A percentile compares a stretch with the other conserved stretches of the same genome.
These are phyloP conservation scores for Paragyromitra xinjiangensis DNA, from an alignment of 495 filamentous ascomycete genomes.

Conservation along the genomic window DNA sequence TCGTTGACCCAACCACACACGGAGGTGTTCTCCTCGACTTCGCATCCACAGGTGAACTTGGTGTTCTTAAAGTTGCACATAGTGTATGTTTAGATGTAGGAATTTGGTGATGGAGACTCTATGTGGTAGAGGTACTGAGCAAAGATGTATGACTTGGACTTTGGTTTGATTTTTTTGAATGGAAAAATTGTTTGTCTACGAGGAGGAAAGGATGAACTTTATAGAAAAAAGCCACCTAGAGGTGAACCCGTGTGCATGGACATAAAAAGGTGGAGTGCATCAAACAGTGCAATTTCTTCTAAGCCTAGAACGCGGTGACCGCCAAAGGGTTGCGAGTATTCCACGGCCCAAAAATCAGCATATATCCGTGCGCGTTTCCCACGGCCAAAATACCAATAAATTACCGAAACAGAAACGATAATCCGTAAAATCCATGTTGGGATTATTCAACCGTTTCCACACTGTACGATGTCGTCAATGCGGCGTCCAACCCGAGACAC, in stretches of 20 bases:
- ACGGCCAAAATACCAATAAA: constrained; percentile 23
- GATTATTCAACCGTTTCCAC: constrained; percentile 31
- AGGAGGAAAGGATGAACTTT: constrained; percentile 46
- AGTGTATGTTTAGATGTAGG: background rate
- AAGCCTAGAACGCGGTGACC: constrained; percentile 7
- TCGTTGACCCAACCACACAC: constrained; percentile 50
- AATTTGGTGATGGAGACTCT: constrained; percentile 1
- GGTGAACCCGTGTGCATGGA: constrained; percentile 18
- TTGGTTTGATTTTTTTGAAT: background rate
- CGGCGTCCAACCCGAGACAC: constrained; percentile 31
- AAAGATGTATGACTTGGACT: background rate
- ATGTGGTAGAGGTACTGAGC: background rate
- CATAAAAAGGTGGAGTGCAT: constrained; percentile 16
- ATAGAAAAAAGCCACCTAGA: constrained; percentile 25
- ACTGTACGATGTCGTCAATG: constrained; percentile 38
- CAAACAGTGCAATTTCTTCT: constrained; percentile 21
- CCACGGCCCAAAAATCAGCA: constrained; percentile 19
- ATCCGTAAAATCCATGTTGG: constrained; percentile 15
- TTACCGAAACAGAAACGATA: constrained; percentile 44
- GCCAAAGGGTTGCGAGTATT: constrained; percentile 21
- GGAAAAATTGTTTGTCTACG: background rate
- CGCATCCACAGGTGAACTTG: constrained; percentile 47
- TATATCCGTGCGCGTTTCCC: constrained; percentile 45
- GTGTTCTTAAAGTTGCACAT: constrained; percentile 53
- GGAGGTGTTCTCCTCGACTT: constrained; percentile 45